Percentiles rank a stretch among this genome's conserved stretches.
Conservation (phyloP, 345 rosid species). For the Hirschfeldia incana region DNA sequence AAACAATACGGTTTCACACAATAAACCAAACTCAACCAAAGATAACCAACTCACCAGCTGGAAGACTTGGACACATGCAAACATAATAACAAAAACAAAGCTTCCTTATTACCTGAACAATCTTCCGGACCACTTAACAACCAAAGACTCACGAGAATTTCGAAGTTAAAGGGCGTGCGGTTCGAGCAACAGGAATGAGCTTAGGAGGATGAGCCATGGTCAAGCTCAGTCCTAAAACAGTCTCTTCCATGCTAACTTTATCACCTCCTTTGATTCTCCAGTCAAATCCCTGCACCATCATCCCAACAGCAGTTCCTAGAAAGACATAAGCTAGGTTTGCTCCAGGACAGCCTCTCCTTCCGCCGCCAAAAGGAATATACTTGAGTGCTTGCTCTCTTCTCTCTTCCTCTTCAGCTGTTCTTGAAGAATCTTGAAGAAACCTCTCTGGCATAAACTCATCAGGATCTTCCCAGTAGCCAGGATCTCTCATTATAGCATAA, state of each 20-base stretch:
- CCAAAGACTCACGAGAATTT: neutral
- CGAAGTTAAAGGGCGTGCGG: neutral
- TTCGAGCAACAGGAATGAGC: constrained; percentile 14
- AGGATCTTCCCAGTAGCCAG: constrained; percentile 58
- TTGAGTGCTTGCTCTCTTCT: constrained; percentile 51
- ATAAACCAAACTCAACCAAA: neutral
- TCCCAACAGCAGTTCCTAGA: constrained; percentile 16
- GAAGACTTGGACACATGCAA: neutral
- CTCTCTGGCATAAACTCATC: constrained; percentile 66
- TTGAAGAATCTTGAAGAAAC: constrained; percentile 40
- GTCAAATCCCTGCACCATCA: constrained; percentile 40
- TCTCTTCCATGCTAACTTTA: constrained; percentile 23
- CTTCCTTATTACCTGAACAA: neutral
- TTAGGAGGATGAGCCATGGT: constrained; percentile 31
- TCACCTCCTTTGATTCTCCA: constrained; percentile 46
- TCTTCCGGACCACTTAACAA: neutral
- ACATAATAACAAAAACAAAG: neutral
- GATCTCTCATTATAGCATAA: constrained; percentile 64
- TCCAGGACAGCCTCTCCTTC: constrained; percentile 75
- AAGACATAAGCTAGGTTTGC: constrained; percentile 43
- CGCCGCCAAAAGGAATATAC: constrained; percentile 64
- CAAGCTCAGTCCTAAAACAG: neutral
- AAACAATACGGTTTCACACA: neutral
- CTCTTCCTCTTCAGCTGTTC: constrained; percentile 17
- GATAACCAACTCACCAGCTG: neutral